Base-by-base conservation (phyloP, 768 basidiomycete genomes). In the Polyporus arcularius region DNA sequence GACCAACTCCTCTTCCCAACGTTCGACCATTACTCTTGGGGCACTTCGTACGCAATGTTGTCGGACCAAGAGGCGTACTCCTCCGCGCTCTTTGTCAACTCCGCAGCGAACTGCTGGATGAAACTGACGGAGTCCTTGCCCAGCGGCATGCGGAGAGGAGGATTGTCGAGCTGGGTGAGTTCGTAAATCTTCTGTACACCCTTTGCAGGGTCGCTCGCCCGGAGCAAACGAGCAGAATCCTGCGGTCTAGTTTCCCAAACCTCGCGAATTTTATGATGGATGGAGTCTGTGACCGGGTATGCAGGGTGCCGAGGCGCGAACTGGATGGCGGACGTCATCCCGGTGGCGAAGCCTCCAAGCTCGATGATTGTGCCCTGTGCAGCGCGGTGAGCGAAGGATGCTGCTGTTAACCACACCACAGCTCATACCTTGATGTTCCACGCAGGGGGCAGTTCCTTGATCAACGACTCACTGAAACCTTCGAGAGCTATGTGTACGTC, bases 401-500 rank as follows among this genome's bases (percentile, higher is more conserved):
- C 28, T 18, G 4, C 6, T 14, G 28, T 6, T n/a, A 2, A 32
- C 31, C 10, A 46, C 31, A 11, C 39, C 4, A 15, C 9, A 4
- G 39, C 42, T 71, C n/a, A 15, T 53, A 78, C 80, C 69, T 76
- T 80, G 66, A 82, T 80, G 53, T 80, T 78, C 80, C 80, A 82
- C 21, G 32, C 68, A 15, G 80, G 79, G 47, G 80, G 78, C 5
- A 81, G 56, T 58, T 82, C 81, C 42, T 69, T 64, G 3, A 66
- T 67, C 26, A 81, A 61, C 1, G 78, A 64, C 58, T 80, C 74
- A 2, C 72, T 75, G 39, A 79, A 65, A 21, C 75, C 77, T 48
- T 79, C 76, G 62, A 63, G 42, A 38, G 63, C 65, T 62, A 40
- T 15, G 32, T 32, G 40, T n/a, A 31, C 7, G 9, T 8, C 1